phyloP scores from a whole-genome alignment of 208 protist species.

The Trypanosoma lewisi region DNA sequence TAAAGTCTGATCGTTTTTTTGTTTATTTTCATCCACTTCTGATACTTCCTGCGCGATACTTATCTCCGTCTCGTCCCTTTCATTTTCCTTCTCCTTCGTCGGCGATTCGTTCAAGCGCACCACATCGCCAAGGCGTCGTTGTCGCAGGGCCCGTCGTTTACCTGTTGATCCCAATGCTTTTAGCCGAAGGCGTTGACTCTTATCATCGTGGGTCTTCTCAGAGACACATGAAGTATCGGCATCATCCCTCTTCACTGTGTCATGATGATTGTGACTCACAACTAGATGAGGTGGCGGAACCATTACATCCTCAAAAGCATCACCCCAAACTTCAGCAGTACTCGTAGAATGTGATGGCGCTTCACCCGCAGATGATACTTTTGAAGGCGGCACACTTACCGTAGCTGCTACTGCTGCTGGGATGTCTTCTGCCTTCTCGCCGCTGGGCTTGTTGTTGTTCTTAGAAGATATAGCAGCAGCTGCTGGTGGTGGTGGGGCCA shows the following conservation, averaged over 20 bases:
- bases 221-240: not conserved
- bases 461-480: no score
- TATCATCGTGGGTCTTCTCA: not conserved
- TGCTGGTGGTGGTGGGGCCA: conserved; percentile 31
- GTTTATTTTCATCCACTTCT: not conserved
- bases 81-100: not conserved
- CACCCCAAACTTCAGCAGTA: conserved; percentile 1
- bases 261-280: not conserved
- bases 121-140: conserved; percentile 19
- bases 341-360: not conserved
- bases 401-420: no score
- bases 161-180: not conserved
- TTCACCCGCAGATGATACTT: not conserved
- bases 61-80: conserved; percentile 7
- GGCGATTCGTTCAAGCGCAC: conserved; percentile 1
- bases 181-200: not conserved
- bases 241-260: not conserved
- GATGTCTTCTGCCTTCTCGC: no score
- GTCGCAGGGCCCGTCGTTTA: conserved; percentile 13
- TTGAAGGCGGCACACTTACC: no score
- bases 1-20: not conserved
- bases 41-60: not conserved
- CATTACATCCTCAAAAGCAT: conserved; percentile 13
- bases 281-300: not conserved
- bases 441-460: no score